Evolutionary conservation across 108 stramenopile genomes (phyloP).

Genomic region (Fistulifera pelliculosa): DNA sequence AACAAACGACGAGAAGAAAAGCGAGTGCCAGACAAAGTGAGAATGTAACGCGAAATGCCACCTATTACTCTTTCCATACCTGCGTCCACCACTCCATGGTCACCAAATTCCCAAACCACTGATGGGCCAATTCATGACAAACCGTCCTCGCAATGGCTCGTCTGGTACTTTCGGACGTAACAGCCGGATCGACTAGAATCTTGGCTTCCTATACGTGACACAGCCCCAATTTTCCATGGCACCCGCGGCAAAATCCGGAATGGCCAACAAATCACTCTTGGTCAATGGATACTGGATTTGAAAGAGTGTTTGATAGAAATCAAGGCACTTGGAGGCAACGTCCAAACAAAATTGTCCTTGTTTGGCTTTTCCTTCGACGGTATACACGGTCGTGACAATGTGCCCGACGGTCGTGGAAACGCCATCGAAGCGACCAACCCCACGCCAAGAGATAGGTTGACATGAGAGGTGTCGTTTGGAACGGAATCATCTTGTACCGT

Average conservation of each 20-base stretch:
- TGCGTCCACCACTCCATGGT: conserved; percentile 66
- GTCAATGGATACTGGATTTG: conserved; percentile 48
- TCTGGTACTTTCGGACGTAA: conserved; percentile 12
- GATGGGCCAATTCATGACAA: conserved; percentile 53
- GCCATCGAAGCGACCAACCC: conserved; percentile 53
- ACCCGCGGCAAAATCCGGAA: conserved; percentile 70
- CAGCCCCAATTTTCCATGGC: conserved; percentile 79
- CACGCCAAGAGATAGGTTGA: conserved; percentile 64
- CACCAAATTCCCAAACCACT: conserved; percentile 76
- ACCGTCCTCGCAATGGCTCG: conserved; percentile 24
- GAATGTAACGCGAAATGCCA: too few relatives aligned
- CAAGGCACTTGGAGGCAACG: conserved; percentile 28
- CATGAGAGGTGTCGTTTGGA: conserved; percentile 51
- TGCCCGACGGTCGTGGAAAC: conserved; percentile 19
- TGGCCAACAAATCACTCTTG: conserved; percentile 56
- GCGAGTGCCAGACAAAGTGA: too few relatives aligned
- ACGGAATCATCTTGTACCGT: conserved; percentile 15
- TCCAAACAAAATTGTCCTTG: conserved; percentile 49
- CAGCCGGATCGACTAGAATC: conserved; percentile 21
- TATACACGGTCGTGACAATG: conserved; percentile 45
- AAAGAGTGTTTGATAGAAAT: conserved; percentile 38
- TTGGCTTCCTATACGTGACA: conserved; percentile 64
- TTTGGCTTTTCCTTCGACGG: conserved; percentile 40
- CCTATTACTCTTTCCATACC: too few relatives aligned
- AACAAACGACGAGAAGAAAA: too few relatives aligned